phyloP scores from a whole-genome alignment of 208 protist species.

The Blechomonas ayalai region DNA sequence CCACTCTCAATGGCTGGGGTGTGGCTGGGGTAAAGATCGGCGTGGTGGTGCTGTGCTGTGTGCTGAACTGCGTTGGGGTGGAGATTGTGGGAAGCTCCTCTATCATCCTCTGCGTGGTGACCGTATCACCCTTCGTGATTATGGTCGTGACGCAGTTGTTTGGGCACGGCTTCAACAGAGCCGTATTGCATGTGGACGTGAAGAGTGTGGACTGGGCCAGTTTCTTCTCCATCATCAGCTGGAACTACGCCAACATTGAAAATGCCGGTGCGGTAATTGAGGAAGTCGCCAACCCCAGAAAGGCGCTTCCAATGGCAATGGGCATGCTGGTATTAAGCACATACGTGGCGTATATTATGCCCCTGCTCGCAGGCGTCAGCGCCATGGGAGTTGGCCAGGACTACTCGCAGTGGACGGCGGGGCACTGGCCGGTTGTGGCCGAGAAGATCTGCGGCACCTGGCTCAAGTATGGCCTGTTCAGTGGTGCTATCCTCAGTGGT shows the following conservation, averaged over 20 bases:
- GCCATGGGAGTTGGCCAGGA: constrained; percentile 55
- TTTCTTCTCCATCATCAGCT: constrained; percentile 82
- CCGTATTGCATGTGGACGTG: constrained; percentile 50
- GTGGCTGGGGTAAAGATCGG: constrained; percentile 54
- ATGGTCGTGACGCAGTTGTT: constrained; percentile 67
- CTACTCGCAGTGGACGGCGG: constrained; percentile 57
- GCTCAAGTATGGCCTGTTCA: constrained; percentile 77
- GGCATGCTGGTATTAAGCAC: constrained; percentile 63
- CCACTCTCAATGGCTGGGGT: constrained; percentile 16
- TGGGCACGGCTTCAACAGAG: constrained; percentile 52
- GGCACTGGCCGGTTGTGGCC: constrained; percentile 74
- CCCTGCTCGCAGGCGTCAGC: constrained; percentile 70
- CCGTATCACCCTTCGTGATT: constrained; percentile 58
- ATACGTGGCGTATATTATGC: constrained; percentile 74
- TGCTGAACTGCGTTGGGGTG: constrained; percentile 65
- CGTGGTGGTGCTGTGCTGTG: constrained; percentile 50
- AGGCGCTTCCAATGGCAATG: constrained; percentile 48
- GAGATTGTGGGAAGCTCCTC: constrained; percentile 64
- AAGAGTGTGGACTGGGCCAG: constrained; percentile 47
- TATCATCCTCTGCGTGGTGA: constrained; percentile 54
- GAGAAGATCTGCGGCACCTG: constrained; percentile 43
- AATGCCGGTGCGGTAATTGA: constrained; percentile 75
- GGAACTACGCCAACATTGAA: constrained; percentile 87
- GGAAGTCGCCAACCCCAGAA: constrained; percentile 59
- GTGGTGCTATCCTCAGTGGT: constrained; percentile 58